Percentiles rank a stretch among this genome's conserved stretches.
These are phyloP conservation scores for Yamadazyma akitaensis DNA, from an alignment of 805 yeast genomes.

Conservation along the genomic window DNA sequence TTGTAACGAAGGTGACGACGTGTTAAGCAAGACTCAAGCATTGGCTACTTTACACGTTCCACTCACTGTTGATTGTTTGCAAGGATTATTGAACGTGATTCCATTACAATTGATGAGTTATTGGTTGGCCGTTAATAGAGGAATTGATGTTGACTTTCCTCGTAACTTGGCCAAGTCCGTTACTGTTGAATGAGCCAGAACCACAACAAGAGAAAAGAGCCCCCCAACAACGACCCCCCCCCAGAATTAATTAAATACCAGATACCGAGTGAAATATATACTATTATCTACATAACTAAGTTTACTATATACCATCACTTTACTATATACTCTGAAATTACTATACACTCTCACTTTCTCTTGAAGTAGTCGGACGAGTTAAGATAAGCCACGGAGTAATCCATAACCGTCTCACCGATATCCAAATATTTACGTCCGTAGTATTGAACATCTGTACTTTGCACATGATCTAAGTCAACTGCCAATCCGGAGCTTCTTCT, in stretches of 20 bases:
- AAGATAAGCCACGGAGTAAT: constrained; percentile 65
- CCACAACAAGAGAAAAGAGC: neutral
- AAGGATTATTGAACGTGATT: constrained; percentile 90
- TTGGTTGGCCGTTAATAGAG: constrained; percentile 93
- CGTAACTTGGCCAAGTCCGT: constrained; percentile 98
- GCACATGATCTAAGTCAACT: constrained; percentile 49
- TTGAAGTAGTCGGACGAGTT: constrained; percentile 72
- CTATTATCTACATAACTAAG: too few species aligned
- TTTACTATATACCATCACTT: too few species aligned
- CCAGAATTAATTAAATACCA: neutral
- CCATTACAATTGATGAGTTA: constrained; percentile 95
- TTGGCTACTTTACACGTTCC: constrained; percentile 86
- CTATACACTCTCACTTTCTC: constrained; percentile 37
- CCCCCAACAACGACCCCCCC: neutral
- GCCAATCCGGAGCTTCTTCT: constrained; percentile 68
- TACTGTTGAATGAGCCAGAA: constrained; percentile 73
- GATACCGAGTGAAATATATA: too few species aligned
- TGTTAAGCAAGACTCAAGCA: constrained; percentile 52
- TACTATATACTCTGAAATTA: too few species aligned
- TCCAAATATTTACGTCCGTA: constrained; percentile 68
- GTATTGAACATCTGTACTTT: constrained; percentile 42
- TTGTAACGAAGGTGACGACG: constrained; percentile 76
- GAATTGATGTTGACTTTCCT: constrained; percentile 97
- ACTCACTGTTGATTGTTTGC: constrained; percentile 93
- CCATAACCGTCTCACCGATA: constrained; percentile 82